Evolutionary conservation across 1,284 basidiomycete genomes (phyloP).

Genomic region (Coniferiporia sulphurascens): DNA sequence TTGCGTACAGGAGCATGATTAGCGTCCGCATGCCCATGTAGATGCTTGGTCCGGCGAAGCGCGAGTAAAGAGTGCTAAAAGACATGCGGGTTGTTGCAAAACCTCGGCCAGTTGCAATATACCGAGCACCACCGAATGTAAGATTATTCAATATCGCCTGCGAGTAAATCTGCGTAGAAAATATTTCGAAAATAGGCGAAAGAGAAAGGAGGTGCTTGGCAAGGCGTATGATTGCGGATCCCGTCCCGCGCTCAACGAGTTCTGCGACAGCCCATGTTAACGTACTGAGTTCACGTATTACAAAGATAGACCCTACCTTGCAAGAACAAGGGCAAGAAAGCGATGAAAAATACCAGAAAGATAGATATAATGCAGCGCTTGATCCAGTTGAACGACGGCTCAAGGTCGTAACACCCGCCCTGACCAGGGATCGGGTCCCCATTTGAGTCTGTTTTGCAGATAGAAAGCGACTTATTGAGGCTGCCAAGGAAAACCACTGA

Average conservation of each 20-base stretch:
- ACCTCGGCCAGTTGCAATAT: constrained; percentile 95
- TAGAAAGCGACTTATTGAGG: constrained; percentile 83
- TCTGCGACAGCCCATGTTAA: constrained; percentile 42
- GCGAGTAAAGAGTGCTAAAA: constrained; percentile 93
- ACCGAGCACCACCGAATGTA: constrained; percentile 93
- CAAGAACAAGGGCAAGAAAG: constrained; percentile 91
- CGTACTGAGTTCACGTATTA: not conserved
- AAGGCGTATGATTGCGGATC: constrained; percentile 88
- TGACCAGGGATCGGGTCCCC: constrained; percentile 80
- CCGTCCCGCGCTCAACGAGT: constrained; percentile 89
- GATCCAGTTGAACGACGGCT: constrained; percentile 95
- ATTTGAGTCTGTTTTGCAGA: constrained; percentile 79
- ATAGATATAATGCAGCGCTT: constrained; percentile 93
- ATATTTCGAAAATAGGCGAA: constrained; percentile 95
- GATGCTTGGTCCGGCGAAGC: constrained; percentile 96
- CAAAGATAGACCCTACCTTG: constrained; percentile 63
- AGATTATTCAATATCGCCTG: constrained; percentile 93
- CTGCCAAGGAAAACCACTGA: constrained; percentile 89
- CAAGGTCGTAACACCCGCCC: constrained; percentile 88
- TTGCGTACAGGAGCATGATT: constrained; percentile 82
- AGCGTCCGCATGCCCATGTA: constrained; percentile 95
- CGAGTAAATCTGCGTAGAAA: constrained; percentile 95
- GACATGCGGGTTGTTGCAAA: constrained; percentile 94
- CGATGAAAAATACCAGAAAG: constrained; percentile 96
- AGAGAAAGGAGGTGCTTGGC: constrained; percentile 93